Evolutionary conservation across 495 filamentous ascomycete species (phyloP).

Genomic region (Aspergillus carlsbadensis): DNA sequence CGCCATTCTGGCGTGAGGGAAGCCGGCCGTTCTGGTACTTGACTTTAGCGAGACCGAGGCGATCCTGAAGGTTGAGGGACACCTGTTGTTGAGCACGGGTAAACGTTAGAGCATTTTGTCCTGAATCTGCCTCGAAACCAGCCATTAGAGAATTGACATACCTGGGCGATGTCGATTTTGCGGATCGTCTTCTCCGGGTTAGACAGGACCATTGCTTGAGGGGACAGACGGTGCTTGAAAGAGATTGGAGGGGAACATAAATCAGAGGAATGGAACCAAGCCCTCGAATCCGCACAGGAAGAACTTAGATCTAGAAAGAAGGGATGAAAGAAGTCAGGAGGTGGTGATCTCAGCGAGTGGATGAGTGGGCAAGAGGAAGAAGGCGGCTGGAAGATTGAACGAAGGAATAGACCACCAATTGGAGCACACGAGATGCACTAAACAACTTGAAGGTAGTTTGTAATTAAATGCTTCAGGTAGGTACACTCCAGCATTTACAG

Average conservation of each 20-base stretch:
- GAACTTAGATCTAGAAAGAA: neutral
- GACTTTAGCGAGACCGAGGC: slow-evolving; percentile 91
- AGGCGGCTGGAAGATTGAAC: slow-evolving; percentile 24
- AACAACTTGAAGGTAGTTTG: slow-evolving; percentile 9
- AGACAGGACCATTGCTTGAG: slow-evolving; percentile 33
- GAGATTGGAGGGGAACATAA: slow-evolving; percentile 10
- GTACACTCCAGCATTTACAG: neutral
- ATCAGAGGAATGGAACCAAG: neutral
- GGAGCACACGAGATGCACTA: slow-evolving; percentile 26
- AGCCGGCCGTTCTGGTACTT: slow-evolving; percentile 83
- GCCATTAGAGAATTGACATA: slow-evolving; percentile 32
- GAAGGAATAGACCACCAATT: slow-evolving; percentile 26
- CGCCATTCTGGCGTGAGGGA: slow-evolving; percentile 65
- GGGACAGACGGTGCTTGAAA: slow-evolving; percentile 6
- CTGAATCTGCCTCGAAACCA: neutral
- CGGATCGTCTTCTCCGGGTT: slow-evolving; percentile 44
- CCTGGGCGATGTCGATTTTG: slow-evolving; percentile 72
- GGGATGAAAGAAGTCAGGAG: slow-evolving; percentile 3
- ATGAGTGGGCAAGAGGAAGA: slow-evolving; percentile 16
- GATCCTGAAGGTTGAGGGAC: slow-evolving; percentile 84
- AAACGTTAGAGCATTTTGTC: slow-evolving; percentile 7
- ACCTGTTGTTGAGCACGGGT: slow-evolving; percentile 55
- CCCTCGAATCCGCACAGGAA: neutral
- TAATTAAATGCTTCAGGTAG: neutral
- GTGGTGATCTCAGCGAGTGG: neutral